phyloP scores from a whole-genome alignment of 768 basidiomycete genomes.

The Lentinula aciculospora region DNA sequence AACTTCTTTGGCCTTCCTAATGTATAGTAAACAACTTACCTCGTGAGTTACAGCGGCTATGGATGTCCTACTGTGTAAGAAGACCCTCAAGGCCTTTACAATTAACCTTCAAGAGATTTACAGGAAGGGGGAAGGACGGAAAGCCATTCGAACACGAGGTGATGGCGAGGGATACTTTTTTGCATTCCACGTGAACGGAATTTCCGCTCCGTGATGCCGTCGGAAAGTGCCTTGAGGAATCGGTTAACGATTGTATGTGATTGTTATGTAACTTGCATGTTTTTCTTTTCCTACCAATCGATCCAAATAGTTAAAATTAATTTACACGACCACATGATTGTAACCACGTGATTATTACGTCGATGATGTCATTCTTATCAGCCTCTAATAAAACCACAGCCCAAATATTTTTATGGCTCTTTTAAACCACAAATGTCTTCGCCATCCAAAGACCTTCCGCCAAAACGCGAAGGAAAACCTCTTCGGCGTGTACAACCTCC shows the following conservation, averaged over 20 bases:
- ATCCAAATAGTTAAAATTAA: too few species aligned
- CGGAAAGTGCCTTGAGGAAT: too few species aligned
- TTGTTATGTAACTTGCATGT: too few species aligned
- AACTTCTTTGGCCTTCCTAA: not conserved
- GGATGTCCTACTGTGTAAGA: not conserved
- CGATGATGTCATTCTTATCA: not conserved
- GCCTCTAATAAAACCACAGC: not conserved
- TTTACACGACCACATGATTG: too few species aligned
- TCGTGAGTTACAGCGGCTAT: conserved; percentile 4
- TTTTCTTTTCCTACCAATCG: too few species aligned
- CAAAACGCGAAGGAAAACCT: conserved; percentile 4
- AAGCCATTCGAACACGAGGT: conserved; percentile 8
- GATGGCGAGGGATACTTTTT: not conserved
- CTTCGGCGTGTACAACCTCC: not conserved
- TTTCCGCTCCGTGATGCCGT: not conserved
- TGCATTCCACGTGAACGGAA: conserved; percentile 3
- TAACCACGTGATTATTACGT: too few species aligned
- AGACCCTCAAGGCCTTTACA: conserved; percentile 5
- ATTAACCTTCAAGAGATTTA: conserved; percentile 4
- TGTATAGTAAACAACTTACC: not conserved
- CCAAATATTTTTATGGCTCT: too few species aligned
- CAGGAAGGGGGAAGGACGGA: not conserved
- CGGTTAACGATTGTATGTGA: too few species aligned
- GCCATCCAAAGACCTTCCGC: not conserved
- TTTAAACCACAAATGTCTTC: too few species aligned